Evolutionary conservation across 495 filamentous ascomycete species (phyloP).

Genomic region (Aspergillus bridgeri): DNA sequence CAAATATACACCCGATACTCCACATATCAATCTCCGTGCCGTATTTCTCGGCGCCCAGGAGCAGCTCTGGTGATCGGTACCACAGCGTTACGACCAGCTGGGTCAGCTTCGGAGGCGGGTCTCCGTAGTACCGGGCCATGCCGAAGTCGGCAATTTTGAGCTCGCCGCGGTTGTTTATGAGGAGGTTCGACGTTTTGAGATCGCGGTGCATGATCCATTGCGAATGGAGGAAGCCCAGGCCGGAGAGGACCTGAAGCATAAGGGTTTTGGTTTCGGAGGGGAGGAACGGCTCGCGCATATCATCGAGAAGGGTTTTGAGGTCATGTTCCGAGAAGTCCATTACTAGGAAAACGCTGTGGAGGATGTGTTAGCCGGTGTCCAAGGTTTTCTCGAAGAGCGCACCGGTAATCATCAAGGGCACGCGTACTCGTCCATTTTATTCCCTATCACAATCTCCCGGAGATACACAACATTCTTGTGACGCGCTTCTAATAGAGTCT

Average conservation of each 20-base stretch:
- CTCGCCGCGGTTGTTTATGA: constrained; percentile 91
- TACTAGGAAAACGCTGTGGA: constrained; percentile 79
- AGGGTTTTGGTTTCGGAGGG: constrained; percentile 92
- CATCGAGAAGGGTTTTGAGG: constrained; percentile 87
- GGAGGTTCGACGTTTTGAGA: constrained; percentile 92
- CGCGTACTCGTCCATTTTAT: constrained; percentile 70
- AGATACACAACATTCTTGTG: constrained; percentile 78
- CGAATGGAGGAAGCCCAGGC: constrained; percentile 79
- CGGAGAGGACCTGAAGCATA: constrained; percentile 75
- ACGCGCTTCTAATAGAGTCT: constrained; percentile 58
- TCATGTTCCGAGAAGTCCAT: constrained; percentile 99
- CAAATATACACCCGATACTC: constrained; percentile 96
- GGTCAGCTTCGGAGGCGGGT: constrained; percentile 79
- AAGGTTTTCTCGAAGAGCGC: not conserved
- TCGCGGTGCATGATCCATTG: constrained; percentile 96
- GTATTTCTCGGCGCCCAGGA: constrained; percentile 79
- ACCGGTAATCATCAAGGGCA: not conserved
- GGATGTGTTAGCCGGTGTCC: not conserved
- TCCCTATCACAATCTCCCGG: constrained; percentile 82
- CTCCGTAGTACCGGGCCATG: constrained; percentile 88
- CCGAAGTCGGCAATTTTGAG: constrained; percentile 98
- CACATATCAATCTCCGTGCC: constrained; percentile 83
- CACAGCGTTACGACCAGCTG: constrained; percentile 95
- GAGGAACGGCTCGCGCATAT: constrained; percentile 92
- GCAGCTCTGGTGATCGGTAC: constrained; percentile 90